A percentile compares a stretch with the other conserved stretches of the same genome.
Evolutionary conservation across 306 rosid species (phyloP).

Genomic region (Spatholobus suberectus): DNA sequence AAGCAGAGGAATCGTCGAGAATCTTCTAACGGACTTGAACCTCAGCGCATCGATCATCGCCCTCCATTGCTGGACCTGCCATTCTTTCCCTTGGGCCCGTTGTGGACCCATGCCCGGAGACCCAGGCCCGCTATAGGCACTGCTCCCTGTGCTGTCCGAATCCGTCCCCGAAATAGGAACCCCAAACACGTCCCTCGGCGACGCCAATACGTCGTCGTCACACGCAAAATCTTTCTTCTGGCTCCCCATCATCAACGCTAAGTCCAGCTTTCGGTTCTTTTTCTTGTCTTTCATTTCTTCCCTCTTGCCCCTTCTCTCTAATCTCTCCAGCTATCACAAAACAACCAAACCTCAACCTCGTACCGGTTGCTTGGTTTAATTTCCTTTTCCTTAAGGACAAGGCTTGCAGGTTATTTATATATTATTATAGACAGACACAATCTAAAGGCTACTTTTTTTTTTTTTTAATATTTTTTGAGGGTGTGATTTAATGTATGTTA

Average conservation of each 20-base stretch:
- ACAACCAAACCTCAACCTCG: not conserved
- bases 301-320: constrained; percentile 12
- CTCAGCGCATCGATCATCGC: constrained; percentile 58
- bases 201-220: constrained; percentile 43
- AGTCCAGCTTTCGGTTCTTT: constrained; percentile 36
- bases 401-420: not conserved
- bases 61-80: constrained; percentile 55
- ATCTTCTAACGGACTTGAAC: constrained; percentile 63
- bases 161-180: constrained; percentile 54
- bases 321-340: constrained; percentile 38
- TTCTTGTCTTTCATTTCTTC: constrained; percentile 27
- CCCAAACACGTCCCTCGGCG: constrained; percentile 81
- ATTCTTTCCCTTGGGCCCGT: not conserved
- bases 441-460: no score
- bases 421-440: not conserved
- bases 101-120: not conserved
- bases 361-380: not conserved
- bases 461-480: no score
- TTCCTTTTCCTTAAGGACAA: not conserved
- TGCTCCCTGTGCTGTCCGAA: constrained; percentile 54
- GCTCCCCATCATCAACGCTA: not conserved
- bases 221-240: not conserved
- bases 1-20: constrained; percentile 64
- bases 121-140: constrained; percentile 28
- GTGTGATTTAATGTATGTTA: no score